phyloP scores from a whole-genome alignment of 1,139 yeast genomes.

The Kurtzmaniella quercitrusa region DNA sequence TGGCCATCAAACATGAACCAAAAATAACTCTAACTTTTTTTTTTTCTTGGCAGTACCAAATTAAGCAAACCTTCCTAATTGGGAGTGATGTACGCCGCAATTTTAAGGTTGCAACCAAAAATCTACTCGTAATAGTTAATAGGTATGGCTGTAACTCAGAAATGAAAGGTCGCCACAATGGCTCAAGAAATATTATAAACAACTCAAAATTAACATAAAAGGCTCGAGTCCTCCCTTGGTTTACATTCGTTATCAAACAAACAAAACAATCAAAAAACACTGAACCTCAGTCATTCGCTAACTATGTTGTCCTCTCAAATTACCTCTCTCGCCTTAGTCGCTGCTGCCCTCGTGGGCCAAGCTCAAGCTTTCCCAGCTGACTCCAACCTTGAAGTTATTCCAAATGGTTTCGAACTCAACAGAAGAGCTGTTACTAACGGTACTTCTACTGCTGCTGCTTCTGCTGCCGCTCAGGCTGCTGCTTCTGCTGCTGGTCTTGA shows the following conservation, averaged over 20 bases:
- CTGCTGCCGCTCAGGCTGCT: neutral
- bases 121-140: neutral
- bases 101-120: neutral
- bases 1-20: neutral
- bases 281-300: constrained; percentile 1
- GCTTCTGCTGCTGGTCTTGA: neutral
- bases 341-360: constrained; percentile 1
- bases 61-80: neutral
- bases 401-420: neutral
- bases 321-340: neutral
- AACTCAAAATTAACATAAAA: neutral
- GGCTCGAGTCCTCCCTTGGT: neutral
- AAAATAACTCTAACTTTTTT: neutral
- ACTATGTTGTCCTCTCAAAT: neutral
- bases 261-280: too few species aligned
- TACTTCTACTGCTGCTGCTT: neutral
- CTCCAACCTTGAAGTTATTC: neutral
- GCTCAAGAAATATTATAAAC: neutral
- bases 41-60: neutral
- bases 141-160: neutral
- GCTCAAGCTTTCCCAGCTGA: constrained; percentile 1
- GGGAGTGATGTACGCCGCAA: neutral
- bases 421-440: neutral
- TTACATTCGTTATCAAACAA: neutral
- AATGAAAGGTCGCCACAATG: neutral